These are phyloP conservation scores for Trichoderma sp. DNA, from an alignment of 2,329 filamentous ascomycete genomes.

Conservation along the genomic window DNA sequence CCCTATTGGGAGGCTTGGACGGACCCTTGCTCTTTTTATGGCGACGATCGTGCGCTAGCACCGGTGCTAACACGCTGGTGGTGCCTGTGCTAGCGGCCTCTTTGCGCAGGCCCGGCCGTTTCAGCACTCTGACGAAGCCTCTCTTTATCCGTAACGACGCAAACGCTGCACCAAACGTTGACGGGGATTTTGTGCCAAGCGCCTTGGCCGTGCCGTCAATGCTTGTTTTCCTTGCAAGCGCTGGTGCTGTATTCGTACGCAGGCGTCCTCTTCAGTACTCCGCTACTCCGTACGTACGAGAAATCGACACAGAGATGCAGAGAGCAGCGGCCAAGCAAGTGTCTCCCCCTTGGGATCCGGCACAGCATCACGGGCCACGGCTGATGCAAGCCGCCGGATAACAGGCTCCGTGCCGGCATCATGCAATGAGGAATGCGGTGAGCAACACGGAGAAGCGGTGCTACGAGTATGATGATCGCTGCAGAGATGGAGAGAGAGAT, in stretches of 20 bases:
- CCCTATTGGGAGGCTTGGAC: background rate
- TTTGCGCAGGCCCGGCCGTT: slow-evolving; percentile 2
- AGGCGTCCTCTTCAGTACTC: background rate
- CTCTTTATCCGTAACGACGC: background rate
- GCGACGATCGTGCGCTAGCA: slow-evolving; percentile 11
- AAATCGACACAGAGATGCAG: background rate
- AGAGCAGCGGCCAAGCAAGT: background rate
- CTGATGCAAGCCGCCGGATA: slow-evolving; percentile 1
- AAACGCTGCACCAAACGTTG: background rate
- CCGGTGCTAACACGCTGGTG: background rate
- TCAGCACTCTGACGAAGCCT: slow-evolving; percentile 2
- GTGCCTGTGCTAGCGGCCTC: slow-evolving; percentile 1
- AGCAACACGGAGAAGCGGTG: background rate
- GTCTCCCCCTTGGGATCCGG: background rate
- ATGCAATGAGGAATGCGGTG: slow-evolving; percentile 16
- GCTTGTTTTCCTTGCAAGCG: background rate
- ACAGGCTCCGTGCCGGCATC: slow-evolving; percentile 1
- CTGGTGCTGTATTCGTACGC: background rate
- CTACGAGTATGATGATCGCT: background rate
- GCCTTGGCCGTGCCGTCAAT: background rate
- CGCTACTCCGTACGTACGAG: background rate
- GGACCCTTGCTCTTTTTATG: background rate
- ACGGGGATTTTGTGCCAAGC: background rate
- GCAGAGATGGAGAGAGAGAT: background rate
- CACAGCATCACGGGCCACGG: slow-evolving; percentile 1